Evolutionary conservation across 1,284 basidiomycete species (phyloP), one percentile per base, ranked within the genome.

Genomic region (Omphalotus olearius): DNA sequence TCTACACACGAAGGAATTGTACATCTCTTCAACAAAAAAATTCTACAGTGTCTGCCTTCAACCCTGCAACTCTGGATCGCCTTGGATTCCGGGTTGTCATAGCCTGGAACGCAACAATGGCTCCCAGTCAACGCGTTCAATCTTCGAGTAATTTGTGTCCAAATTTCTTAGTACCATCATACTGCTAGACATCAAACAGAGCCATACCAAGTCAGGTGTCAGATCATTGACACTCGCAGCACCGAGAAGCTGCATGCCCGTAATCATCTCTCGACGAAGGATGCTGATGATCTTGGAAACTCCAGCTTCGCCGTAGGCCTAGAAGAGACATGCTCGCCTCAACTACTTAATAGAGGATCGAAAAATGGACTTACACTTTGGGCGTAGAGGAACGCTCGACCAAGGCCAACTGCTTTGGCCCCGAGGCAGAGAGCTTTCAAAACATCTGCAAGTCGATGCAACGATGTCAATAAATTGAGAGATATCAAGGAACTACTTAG

Each of bases 371-470:
- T 61, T 66, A 88, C 87, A 61, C 88, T 89, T 70, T 95, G 91
- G 1, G 91, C 91, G 62, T 89, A 95, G n/a, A 97, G 73, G 75
- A 96, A 94, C 0, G 89, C 80, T 25, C 94, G 80, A 0, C 94
- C 94, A 20, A 98, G 72, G 1, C 95, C 94, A 5, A 96, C 93
- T 3, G 90, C 93, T 57, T 74, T 88, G 1, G 94, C 95, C 36
- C 94, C 95, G 23, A 98, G 74, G 59, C 92, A 95, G 1, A 98
- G 69, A 0, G 93, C 93, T 69, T 98, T 98, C 49, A 98, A 70
- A 6, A 96, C 85, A 66, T 95, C 93, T 76, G 54, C 18, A 25
- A 16, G 17, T 18, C 45, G 28, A 36, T 9, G 20, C 33, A 11
- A n/a, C 45, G n/a, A 54, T 14, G 37, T 48, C 33, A 33, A 40